Percentiles rank a stretch among this genome's conserved stretches.
Evolutionary conservation across 2,329 filamentous ascomycete species (phyloP).

Genomic region (Trichophyton mentagrophytes): DNA sequence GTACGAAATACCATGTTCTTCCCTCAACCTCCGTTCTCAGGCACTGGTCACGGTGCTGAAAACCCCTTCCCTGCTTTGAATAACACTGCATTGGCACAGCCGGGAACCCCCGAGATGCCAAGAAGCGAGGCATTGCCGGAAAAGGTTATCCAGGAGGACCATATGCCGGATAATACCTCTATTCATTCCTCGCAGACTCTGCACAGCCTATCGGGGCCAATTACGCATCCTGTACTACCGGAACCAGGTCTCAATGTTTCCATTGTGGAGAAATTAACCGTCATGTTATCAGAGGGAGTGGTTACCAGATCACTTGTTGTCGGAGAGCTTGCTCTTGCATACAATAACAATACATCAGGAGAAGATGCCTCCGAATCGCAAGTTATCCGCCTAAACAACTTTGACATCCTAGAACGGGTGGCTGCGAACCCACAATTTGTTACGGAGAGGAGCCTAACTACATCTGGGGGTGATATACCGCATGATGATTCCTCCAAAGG

Average conservation of each 20-base stretch:
- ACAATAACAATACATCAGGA: constrained; percentile 42
- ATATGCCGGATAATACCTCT: constrained; percentile 76
- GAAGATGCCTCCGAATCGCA: constrained; percentile 37
- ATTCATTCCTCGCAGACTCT: constrained; percentile 78
- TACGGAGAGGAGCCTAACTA: constrained; percentile 41
- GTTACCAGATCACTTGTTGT: constrained; percentile 61
- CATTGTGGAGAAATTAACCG: constrained; percentile 82
- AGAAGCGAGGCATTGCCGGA: constrained; percentile 35
- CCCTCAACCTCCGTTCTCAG: constrained; percentile 36
- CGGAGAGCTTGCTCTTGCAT: constrained; percentile 80
- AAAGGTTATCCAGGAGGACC: constrained; percentile 48
- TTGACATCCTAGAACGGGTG: constrained; percentile 75
- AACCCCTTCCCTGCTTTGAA: neutral
- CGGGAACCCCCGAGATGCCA: constrained; percentile 23
- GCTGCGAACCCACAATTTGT: constrained; percentile 90
- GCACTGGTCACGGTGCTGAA: constrained; percentile 18
- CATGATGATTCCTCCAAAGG: constrained; percentile 50
- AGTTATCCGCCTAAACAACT: constrained; percentile 75
- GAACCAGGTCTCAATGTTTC: constrained; percentile 73
- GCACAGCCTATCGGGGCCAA: constrained; percentile 52
- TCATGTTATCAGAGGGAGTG: constrained; percentile 62
- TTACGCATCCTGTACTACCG: constrained; percentile 69
- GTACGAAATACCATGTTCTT: constrained; percentile 84
- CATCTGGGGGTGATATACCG: constrained; percentile 8
- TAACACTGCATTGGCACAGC: constrained; percentile 18